A percentile compares a stretch with the other conserved stretches of the same genome.
phyloP scores from a whole-genome alignment of 208 protist species.

The Trypanosoma theileri region DNA sequence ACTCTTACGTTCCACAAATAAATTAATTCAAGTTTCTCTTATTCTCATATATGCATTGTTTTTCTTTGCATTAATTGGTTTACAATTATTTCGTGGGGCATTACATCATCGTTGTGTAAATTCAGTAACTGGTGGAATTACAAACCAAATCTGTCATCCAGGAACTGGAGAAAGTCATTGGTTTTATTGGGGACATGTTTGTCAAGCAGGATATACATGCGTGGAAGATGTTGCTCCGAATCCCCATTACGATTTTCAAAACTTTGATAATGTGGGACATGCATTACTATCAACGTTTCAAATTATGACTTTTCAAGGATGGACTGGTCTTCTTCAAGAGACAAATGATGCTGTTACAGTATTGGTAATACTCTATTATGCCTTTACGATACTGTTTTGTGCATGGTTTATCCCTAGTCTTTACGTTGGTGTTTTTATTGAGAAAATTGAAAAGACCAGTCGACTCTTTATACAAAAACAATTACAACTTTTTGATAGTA shows the following conservation, averaged over 20 bases:
- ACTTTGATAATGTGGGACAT: conserved; percentile 91
- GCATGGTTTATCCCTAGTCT: conserved; percentile 88
- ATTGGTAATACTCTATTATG: conserved; percentile 82
- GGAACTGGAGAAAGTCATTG: conserved; percentile 51
- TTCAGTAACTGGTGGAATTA: conserved; percentile 48
- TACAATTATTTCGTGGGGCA: conserved; percentile 82
- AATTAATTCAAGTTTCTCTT: conserved; percentile 64
- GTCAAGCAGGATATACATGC: conserved; percentile 55
- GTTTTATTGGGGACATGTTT: conserved; percentile 77
- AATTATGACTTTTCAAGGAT: conserved; percentile 91
- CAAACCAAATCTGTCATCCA: conserved; percentile 60
- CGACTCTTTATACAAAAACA: conserved; percentile 78
- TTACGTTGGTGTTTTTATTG: conserved; percentile 87
- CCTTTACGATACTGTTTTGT: conserved; percentile 80
- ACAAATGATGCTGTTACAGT: conserved; percentile 70
- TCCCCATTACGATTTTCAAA: conserved; percentile 80
- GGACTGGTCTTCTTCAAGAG: conserved; percentile 80
- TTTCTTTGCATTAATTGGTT: conserved; percentile 85
- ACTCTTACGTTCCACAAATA: conserved; percentile 79
- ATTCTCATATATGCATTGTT: conserved; percentile 85
- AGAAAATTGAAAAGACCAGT: conserved; percentile 83
- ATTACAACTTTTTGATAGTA: conserved; percentile 71
- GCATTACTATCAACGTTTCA: conserved; percentile 86
- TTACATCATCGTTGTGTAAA: conserved; percentile 84
- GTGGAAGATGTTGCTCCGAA: conserved; percentile 53